Evolutionary conservation across 192 early-diverging fungal species (phyloP).

Genomic region (Umbelopsis sp.): DNA sequence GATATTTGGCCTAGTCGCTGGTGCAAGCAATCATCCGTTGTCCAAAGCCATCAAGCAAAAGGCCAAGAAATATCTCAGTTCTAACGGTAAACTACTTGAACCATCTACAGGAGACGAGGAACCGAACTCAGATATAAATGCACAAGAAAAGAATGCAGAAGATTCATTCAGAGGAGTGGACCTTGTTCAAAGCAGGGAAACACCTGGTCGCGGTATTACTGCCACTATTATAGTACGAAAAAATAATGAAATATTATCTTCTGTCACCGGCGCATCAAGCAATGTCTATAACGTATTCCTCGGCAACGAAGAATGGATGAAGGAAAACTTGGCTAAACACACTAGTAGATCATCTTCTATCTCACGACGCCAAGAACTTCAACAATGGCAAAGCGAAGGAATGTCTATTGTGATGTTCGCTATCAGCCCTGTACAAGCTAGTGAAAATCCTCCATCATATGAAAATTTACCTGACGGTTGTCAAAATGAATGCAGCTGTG

Average conservation of each 20-base stretch:
- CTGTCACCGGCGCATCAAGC: constrained; percentile 28
- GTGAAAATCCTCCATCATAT: neutral
- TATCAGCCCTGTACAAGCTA: constrained; percentile 37
- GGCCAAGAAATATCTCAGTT: neutral
- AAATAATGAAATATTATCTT: constrained; percentile 15
- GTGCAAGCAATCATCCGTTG: constrained; percentile 71
- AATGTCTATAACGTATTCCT: constrained; percentile 52
- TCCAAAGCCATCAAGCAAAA: constrained; percentile 57
- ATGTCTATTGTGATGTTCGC: constrained; percentile 62
- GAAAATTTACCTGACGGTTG: constrained; percentile 15
- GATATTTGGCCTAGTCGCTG: constrained; percentile 50
- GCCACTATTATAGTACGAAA: constrained; percentile 44
- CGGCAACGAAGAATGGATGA: constrained; percentile 69
- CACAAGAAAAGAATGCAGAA: neutral
- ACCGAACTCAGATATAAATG: constrained; percentile 5
- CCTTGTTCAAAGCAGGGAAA: constrained; percentile 58
- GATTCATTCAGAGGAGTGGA: constrained; percentile 45
- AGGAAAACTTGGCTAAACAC: constrained; percentile 53
- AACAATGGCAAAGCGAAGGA: constrained; percentile 57
- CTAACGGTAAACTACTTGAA: neutral
- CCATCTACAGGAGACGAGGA: constrained; percentile 20
- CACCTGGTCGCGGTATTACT: constrained; percentile 64
- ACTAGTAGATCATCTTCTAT: constrained; percentile 19
- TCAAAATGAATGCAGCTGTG: constrained; percentile 34
- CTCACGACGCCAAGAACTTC: constrained; percentile 24